phyloP scores from a whole-genome alignment of 768 basidiomycete genomes.

The Mycena galopus region DNA sequence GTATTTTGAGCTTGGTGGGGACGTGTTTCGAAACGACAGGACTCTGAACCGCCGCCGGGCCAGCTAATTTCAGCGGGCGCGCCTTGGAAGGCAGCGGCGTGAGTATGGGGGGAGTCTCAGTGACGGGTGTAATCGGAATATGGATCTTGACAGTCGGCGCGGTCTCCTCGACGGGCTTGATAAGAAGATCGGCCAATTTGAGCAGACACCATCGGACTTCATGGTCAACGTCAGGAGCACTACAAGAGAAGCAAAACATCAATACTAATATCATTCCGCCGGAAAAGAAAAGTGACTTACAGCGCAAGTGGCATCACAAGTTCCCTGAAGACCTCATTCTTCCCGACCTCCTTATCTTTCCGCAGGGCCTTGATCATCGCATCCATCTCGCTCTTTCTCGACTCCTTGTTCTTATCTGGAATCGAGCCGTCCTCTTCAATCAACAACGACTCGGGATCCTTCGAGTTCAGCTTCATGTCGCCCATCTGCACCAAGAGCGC shows the following conservation, averaged over 20 bases:
- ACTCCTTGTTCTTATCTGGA: constrained; percentile 78
- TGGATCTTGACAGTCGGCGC: constrained; percentile 90
- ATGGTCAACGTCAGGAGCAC: constrained; percentile 82
- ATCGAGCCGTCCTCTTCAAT: constrained; percentile 89
- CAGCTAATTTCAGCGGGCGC: constrained; percentile 59
- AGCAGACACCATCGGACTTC: constrained; percentile 93
- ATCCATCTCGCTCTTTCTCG: constrained; percentile 87
- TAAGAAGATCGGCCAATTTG: constrained; percentile 91
- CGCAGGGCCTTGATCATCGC: constrained; percentile 87
- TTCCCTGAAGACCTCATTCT: constrained; percentile 84
- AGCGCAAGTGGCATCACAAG: constrained; percentile 85
- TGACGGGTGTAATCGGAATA: constrained; percentile 78
- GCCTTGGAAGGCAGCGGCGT: constrained; percentile 60
- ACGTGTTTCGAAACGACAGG: constrained; percentile 49
- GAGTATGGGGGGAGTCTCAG: constrained; percentile 69
- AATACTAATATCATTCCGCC: constrained; percentile 2
- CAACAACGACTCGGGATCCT: constrained; percentile 81
- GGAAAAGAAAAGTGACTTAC: constrained; percentile 60
- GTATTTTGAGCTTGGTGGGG: constrained; percentile 45
- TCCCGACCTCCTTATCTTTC: constrained; percentile 88
- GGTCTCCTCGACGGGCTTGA: constrained; percentile 85
- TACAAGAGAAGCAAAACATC: constrained; percentile 48
- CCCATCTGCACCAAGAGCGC: constrained; percentile 90
- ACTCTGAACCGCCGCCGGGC: constrained; percentile 47
- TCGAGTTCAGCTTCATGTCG: constrained; percentile 83